These are phyloP conservation scores for Chlorella sp. DNA, from an alignment of 139 green algal genomes.

Conservation along the genomic window DNA sequence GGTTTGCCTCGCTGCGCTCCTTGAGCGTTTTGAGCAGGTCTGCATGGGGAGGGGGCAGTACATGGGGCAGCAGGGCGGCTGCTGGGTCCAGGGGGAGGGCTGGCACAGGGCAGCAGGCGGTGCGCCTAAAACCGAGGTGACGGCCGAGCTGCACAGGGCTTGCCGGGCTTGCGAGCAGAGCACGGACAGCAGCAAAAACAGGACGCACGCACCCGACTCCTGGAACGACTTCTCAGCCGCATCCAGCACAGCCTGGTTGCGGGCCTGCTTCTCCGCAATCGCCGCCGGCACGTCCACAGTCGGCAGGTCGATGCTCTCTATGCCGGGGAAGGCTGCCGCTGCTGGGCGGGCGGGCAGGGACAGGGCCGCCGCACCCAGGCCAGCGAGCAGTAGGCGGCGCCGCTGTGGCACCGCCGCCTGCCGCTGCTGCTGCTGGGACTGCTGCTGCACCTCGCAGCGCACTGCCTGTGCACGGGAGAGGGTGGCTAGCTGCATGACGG, in stretches of 20 bases:
- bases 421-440: not conserved
- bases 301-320: conserved; percentile 23
- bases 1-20: conserved; percentile 39
- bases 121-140: no score
- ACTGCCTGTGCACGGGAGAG: no score
- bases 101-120: no score
- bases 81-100: no score
- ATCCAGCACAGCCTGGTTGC: conserved; percentile 35
- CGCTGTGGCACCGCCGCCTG: not conserved
- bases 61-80: not conserved
- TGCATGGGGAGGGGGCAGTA: not conserved
- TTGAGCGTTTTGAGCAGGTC: conserved; percentile 44
- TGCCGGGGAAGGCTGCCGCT: not conserved
- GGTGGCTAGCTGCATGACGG: no score
- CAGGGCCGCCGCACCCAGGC: not conserved
- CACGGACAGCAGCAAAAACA: no score
- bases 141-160: no score
- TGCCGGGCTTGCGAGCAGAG: no score
- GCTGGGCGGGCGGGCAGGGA: not conserved
- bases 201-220: conserved; percentile 16
- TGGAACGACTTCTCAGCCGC: conserved; percentile 45
- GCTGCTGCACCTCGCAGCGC: not conserved
- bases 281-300: not conserved
- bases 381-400: not conserved
- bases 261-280: not conserved